Base-by-base conservation (phyloP, 2,329 filamentous ascomycete species). In the Colletotrichum tabaci region DNA sequence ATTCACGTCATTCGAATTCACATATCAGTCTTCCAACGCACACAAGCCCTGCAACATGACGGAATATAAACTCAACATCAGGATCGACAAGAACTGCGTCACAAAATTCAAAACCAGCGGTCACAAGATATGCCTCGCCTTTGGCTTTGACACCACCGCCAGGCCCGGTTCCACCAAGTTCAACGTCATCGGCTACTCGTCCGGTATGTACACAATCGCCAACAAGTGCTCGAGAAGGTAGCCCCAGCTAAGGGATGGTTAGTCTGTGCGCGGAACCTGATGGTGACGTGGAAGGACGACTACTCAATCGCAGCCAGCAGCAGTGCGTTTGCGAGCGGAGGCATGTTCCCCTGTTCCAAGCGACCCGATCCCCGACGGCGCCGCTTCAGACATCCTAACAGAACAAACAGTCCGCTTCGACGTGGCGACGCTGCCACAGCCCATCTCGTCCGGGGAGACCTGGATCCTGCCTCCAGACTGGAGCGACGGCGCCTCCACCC, bases 111-210 rank as follows among this genome's bases (percentile, higher is more conserved):
- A 63, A 8, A 42, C 47, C 35, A 23, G 61, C 10, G 61, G 61
- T 9, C 49, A 52, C 7, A 63, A 52, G 38, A 40, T 63, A 42
- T 63, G 61, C 16, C 61, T 63, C 8, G 61, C 47, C 35, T 63
- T 63, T 15, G 61, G 61, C 38, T 63, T 63, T 10, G 61, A 63
- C 10, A 53, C 61, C 35, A 53, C 49, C 21, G 58, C 58, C n/a
- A 26, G 58, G 12, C 58, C 58, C n/a, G 61, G 61, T 12, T 53
- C 47, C 23, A 63, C 61, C 13, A 63, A 63, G 47, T 63, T 52
- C 38, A 63, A 53, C 23, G 61, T 63, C 30, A 63, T 63, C 38
- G 61, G 47, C 5, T 63, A 63, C 16, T 63, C 61, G 30, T 52
- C 61, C 15, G 61, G 61, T 63, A 23, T 5, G 30, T 46, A 15